Conservation (phyloP, 1,284 basidiomycete species). For the Earliella scabrosa region DNA sequence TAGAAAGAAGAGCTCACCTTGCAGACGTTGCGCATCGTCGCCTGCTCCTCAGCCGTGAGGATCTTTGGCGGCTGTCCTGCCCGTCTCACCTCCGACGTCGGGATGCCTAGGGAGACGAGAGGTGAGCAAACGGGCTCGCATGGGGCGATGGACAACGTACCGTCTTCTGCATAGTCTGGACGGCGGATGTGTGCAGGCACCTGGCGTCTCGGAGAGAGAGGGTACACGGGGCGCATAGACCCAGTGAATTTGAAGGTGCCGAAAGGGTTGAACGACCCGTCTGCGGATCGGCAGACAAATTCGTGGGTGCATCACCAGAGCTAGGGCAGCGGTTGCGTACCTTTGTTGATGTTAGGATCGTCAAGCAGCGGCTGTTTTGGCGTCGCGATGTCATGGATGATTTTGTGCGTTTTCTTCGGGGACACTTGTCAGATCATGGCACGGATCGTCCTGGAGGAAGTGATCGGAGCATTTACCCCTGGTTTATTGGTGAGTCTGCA, state of each 20-base stretch:
- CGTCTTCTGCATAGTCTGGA: constrained; percentile 80
- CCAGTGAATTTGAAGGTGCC: constrained; percentile 72
- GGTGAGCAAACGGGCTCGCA: constrained; percentile 33
- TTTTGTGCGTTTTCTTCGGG: constrained; percentile 80
- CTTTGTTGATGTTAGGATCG: constrained; percentile 37
- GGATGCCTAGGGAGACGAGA: constrained; percentile 52
- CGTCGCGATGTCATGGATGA: constrained; percentile 69
- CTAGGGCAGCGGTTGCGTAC: constrained; percentile 20
- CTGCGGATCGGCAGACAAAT: constrained; percentile 38
- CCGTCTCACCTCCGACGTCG: constrained; percentile 59
- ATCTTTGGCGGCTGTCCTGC: constrained; percentile 69
- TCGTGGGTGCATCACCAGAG: neutral
- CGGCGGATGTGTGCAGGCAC: constrained; percentile 78
- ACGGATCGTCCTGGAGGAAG: neutral
- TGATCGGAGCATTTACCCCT: constrained; percentile 47
- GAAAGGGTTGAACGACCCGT: constrained; percentile 79
- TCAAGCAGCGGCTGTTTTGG: constrained; percentile 39
- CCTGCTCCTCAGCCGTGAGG: constrained; percentile 68
- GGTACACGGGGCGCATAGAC: constrained; percentile 74
- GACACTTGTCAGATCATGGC: constrained; percentile 6
- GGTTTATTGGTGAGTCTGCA: constrained; percentile 4
- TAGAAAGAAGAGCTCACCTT: constrained; percentile 52
- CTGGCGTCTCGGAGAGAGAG: constrained; percentile 68
- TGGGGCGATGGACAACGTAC: constrained; percentile 42
- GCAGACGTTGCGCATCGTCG: constrained; percentile 81